A percentile compares a stretch with the other conserved stretches of the same genome.
Evolutionary conservation across 179 eudicot genomes (phyloP).

Genomic region (Spergularia azorica): DNA sequence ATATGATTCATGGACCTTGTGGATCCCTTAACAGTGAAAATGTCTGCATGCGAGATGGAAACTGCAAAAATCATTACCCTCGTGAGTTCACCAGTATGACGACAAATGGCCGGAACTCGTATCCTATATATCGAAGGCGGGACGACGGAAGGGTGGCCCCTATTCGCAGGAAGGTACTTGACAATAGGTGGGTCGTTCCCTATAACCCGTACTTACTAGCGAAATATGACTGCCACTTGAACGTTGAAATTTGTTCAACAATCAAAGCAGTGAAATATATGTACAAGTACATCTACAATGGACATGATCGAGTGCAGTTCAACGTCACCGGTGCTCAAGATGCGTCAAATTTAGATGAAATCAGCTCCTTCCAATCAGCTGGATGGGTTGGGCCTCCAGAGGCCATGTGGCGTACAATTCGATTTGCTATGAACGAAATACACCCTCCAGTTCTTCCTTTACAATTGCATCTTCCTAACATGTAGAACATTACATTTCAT

Average conservation of each 20-base stretch:
- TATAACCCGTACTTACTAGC: slow-evolving; percentile 4
- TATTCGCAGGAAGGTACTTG: not conserved
- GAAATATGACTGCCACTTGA: slow-evolving; percentile 15
- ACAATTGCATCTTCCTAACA: not conserved
- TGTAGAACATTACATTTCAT: not conserved
- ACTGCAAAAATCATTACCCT: not conserved
- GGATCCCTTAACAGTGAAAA: not conserved
- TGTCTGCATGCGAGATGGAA: not conserved
- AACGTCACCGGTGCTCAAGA: not conserved
- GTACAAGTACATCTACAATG: slow-evolving; percentile 13
- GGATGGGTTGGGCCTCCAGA: not conserved
- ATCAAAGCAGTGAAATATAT: slow-evolving; percentile 10
- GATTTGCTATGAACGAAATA: not conserved
- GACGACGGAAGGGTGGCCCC: not conserved
- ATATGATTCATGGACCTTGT: slow-evolving; percentile 37
- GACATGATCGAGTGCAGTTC: not conserved
- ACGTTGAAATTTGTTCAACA: slow-evolving; percentile 15
- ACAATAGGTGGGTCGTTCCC: slow-evolving; percentile 17
- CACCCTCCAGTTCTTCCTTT: not conserved
- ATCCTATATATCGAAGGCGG: not conserved
- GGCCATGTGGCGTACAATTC: not conserved
- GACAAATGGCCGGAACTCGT: not conserved
- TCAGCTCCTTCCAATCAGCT: not conserved
- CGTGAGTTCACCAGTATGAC: not conserved
- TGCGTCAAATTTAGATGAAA: not conserved